phyloP scores from a whole-genome alignment of 805 yeast species.

The Candida montana region DNA sequence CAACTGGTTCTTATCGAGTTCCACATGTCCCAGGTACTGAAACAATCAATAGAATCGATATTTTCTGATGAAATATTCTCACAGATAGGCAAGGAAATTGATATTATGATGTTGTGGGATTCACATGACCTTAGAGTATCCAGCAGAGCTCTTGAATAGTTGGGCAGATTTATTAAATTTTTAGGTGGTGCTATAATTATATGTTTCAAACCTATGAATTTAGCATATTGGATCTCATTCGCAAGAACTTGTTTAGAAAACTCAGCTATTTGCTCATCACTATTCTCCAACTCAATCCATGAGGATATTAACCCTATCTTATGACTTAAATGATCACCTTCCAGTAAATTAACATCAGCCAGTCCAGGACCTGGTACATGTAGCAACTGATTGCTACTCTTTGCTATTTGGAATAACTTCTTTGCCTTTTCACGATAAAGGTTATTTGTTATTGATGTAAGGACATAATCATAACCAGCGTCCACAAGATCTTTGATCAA shows the following conservation, averaged over 20 bases:
- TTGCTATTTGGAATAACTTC: slow-evolving; percentile 31
- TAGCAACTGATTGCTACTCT: slow-evolving; percentile 17
- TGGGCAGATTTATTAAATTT: slow-evolving; percentile 45
- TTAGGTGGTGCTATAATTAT: slow-evolving; percentile 62
- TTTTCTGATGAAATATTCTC: slow-evolving; percentile 34
- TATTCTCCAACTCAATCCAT: slow-evolving; percentile 65
- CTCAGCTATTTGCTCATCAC: slow-evolving; percentile 42
- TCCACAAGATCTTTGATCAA: slow-evolving; percentile 26
- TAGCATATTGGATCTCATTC: slow-evolving; percentile 55
- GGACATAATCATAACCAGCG: slow-evolving; percentile 45
- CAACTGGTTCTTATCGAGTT: slow-evolving; percentile 54
- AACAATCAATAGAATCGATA: slow-evolving; percentile 32
- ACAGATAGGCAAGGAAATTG: slow-evolving; percentile 45
- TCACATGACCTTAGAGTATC: slow-evolving; percentile 29
- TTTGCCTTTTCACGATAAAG: slow-evolving; percentile 41
- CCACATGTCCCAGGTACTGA: slow-evolving; percentile 76
- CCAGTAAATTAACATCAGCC: slow-evolving; percentile 37
- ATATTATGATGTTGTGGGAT: slow-evolving; percentile 26
- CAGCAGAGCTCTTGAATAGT: slow-evolving; percentile 40
- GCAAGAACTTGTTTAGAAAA: slow-evolving; percentile 52
- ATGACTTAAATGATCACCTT: slow-evolving; percentile 36
- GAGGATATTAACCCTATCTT: slow-evolving; percentile 57
- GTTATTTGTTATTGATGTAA: slow-evolving; percentile 50
- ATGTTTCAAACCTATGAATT: slow-evolving; percentile 50
- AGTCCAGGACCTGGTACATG: slow-evolving; percentile 36